Conservation (phyloP, 768 basidiomycete genomes). For the Boletus eberwhitei region DNA sequence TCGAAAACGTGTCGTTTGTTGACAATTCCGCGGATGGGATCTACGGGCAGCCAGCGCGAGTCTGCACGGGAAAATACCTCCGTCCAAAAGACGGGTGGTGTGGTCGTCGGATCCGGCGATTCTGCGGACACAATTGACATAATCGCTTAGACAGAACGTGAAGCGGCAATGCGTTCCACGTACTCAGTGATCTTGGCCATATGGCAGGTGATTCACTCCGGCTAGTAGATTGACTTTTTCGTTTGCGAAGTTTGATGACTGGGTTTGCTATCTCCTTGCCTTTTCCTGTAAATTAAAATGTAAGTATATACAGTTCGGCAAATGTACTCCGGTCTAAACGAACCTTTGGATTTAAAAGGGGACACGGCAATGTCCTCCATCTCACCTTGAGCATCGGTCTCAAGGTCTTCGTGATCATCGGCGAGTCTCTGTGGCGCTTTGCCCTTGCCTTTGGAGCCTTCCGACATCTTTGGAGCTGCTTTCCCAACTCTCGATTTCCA, state of each 20-base stretch:
- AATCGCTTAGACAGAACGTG: conserved; percentile 20
- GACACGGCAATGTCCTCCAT: conserved; percentile 36
- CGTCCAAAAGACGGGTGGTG: conserved; percentile 92
- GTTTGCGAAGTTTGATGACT: conserved; percentile 56
- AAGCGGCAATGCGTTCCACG: conserved; percentile 8
- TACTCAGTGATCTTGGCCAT: conserved; percentile 19
- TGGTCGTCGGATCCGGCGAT: conserved; percentile 49
- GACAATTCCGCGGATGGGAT: conserved; percentile 77
- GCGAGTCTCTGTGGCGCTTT: conserved; percentile 24
- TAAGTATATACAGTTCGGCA: conserved; percentile 5
- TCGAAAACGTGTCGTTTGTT: conserved; percentile 82
- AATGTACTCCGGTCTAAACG: conserved; percentile 14
- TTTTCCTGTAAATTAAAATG: conserved; percentile 39
- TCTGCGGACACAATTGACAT: conserved; percentile 23
- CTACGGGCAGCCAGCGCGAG: conserved; percentile 88
- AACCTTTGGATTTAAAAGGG: conserved; percentile 34
- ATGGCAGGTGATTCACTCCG: conserved; percentile 30
- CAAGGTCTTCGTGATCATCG: conserved; percentile 21
- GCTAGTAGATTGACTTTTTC: conserved; percentile 48
- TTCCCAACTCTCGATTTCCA: conserved; percentile 75
- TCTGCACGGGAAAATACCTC: conserved; percentile 95
- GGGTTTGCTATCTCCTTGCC: conserved; percentile 56
- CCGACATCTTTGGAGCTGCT: conserved; percentile 37
- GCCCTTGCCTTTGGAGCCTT: conserved; percentile 38
- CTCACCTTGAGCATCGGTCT: conserved; percentile 36